Conservation (phyloP, 2,329 filamentous ascomycete species). For the Fusarium pseudocircinatum region DNA sequence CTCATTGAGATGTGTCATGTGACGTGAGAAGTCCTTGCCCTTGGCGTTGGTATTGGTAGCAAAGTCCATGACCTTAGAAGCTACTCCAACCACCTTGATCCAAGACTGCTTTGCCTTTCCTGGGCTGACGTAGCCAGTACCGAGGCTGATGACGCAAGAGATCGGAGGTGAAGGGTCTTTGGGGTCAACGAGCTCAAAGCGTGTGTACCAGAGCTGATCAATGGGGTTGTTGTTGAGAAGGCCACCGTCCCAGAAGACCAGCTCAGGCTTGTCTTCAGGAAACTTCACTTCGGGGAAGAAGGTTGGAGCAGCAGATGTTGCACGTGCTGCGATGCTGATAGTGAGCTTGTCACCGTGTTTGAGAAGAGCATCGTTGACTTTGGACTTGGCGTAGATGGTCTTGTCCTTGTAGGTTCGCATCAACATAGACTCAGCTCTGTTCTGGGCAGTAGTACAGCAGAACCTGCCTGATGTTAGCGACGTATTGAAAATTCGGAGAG, state of each 20-base stretch:
- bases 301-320: conserved; percentile 30
- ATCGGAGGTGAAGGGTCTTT: not conserved
- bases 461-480: not conserved
- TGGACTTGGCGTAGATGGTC: conserved; percentile 17
- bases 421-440: conserved; percentile 28
- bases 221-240: conserved; percentile 36
- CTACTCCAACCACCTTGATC: conserved; percentile 20
- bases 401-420: conserved; percentile 23
- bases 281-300: conserved; percentile 32
- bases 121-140: conserved; percentile 20
- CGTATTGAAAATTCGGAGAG: accelerated
- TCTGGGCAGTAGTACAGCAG: conserved; percentile 23
- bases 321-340: conserved; percentile 30
- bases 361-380: conserved; percentile 13
- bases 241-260: conserved; percentile 31
- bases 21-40: conserved; percentile 31
- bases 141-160: conserved; percentile 27
- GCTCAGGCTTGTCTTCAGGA: not conserved
- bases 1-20: conserved; percentile 6
- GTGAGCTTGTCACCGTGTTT: conserved; percentile 19
- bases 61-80: conserved; percentile 31
- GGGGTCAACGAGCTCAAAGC: conserved; percentile 27
- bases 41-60: conserved; percentile 35
- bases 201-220: conserved; percentile 32
- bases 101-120: conserved; percentile 1